These are phyloP conservation scores for Candida pseudoglaebosa DNA, from an alignment of 805 yeast genomes.

Conservation along the genomic window DNA sequence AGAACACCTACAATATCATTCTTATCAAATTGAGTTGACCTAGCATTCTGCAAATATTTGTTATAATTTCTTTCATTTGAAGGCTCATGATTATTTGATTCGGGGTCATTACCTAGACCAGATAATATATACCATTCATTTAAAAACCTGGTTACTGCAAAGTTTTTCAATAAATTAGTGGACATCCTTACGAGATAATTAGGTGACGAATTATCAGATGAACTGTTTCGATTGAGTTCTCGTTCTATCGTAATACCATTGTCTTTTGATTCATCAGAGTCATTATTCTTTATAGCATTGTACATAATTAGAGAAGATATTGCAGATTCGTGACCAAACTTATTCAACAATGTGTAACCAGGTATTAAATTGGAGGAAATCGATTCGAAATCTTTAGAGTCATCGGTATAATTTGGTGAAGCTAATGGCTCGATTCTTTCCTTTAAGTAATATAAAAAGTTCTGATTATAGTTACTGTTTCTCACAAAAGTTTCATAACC, in stretches of 20 bases:
- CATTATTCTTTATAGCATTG: slow-evolving; percentile 16
- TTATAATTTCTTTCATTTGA: slow-evolving; percentile 13
- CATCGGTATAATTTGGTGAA: background rate
- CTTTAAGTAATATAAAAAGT: slow-evolving; percentile 10
- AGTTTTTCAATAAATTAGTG: slow-evolving; percentile 18
- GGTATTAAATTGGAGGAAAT: slow-evolving; percentile 15
- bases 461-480: background rate
- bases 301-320: slow-evolving; percentile 12
- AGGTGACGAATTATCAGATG: background rate
- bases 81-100: slow-evolving; percentile 14
- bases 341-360: slow-evolving; percentile 21
- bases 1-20: background rate
- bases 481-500: background rate
- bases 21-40: slow-evolving; percentile 5
- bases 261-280: slow-evolving; percentile 12
- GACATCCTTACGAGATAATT: slow-evolving; percentile 17
- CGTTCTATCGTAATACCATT: background rate
- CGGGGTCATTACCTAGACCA: slow-evolving; percentile 18
- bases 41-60: slow-evolving; percentile 8
- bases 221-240: background rate
- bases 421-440: slow-evolving; percentile 2
- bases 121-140: slow-evolving; percentile 33
- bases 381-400: slow-evolving; percentile 15
- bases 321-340: slow-evolving; percentile 10
- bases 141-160: slow-evolving; percentile 23